A percentile compares a stretch with the other conserved stretches of the same genome.
These are phyloP conservation scores for Hygrophila difformis DNA, from an alignment of 257 asterid species.

Conservation along the genomic window DNA sequence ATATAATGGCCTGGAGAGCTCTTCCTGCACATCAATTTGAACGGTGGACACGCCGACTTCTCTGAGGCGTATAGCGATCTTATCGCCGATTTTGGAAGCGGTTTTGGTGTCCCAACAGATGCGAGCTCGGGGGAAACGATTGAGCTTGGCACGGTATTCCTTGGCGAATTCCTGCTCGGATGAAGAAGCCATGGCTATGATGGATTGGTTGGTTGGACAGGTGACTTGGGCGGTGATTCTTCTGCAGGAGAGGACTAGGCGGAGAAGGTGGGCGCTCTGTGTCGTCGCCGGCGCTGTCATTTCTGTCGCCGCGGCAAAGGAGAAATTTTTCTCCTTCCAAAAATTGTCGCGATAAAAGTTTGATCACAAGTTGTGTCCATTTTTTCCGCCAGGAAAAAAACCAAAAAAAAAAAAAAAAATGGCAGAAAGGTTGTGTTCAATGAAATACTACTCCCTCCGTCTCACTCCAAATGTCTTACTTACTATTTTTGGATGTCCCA, in stretches of 20 bases:
- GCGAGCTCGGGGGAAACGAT: constrained; percentile 48
- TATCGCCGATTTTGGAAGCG: constrained; percentile 61
- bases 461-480: no score
- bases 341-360: no score
- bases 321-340: no score
- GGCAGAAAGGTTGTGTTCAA: no score
- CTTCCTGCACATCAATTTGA: constrained; percentile 48
- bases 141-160: constrained; percentile 42
- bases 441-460: no score
- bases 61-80: constrained; percentile 41
- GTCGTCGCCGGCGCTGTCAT: constrained; percentile 30
- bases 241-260: constrained; percentile 54
- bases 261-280: constrained; percentile 41
- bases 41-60: constrained; percentile 40
- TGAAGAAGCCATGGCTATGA: constrained; percentile 70
- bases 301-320: background rate
- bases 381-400: no score
- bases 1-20: constrained; percentile 40
- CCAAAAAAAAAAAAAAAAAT: no score
- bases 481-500: no score
- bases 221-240: constrained; percentile 74
- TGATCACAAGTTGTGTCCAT: no score
- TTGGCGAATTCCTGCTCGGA: constrained; percentile 53
- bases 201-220: constrained; percentile 32
- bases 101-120: constrained; percentile 43